Conservation (phyloP, 179 eudicot genomes). For the Carnegiea gigantea region DNA sequence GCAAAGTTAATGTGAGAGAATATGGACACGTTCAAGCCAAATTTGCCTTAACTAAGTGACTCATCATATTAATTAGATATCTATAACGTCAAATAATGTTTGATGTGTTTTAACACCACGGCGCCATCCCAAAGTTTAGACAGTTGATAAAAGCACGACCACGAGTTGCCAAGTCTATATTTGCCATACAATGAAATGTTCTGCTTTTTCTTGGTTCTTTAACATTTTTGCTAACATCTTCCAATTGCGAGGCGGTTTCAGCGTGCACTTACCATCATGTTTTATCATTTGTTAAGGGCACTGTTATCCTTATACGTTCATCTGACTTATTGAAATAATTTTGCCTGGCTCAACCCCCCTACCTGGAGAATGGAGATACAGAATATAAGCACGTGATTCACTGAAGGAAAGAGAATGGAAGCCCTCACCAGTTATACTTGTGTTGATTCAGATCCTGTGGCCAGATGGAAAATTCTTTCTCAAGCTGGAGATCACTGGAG, state of each 20-base stretch:
- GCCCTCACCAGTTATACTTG: conserved; percentile 15
- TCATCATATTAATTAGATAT: too few relatives aligned
- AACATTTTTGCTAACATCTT: background rate
- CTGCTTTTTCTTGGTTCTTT: background rate
- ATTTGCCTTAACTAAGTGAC: background rate
- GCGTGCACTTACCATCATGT: background rate
- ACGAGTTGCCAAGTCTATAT: background rate
- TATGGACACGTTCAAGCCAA: background rate
- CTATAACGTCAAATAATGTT: too few relatives aligned
- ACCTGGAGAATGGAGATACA: background rate
- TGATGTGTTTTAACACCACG: background rate
- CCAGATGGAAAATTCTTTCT: conserved; percentile 87
- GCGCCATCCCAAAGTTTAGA: background rate
- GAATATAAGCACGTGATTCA: background rate
- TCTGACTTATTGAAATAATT: background rate
- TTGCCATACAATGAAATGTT: background rate
- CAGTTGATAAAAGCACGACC: background rate
- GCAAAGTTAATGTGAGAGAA: too few relatives aligned
- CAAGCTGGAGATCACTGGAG: conserved; percentile 41
- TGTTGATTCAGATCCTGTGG: conserved; percentile 76
- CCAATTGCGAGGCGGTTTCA: background rate
- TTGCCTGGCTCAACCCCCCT: background rate
- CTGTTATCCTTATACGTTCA: background rate
- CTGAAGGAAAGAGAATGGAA: background rate
- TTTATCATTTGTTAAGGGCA: background rate